Base-by-base conservation (phyloP, 208 protist species). In the Trypanosoma conorhini region DNA sequence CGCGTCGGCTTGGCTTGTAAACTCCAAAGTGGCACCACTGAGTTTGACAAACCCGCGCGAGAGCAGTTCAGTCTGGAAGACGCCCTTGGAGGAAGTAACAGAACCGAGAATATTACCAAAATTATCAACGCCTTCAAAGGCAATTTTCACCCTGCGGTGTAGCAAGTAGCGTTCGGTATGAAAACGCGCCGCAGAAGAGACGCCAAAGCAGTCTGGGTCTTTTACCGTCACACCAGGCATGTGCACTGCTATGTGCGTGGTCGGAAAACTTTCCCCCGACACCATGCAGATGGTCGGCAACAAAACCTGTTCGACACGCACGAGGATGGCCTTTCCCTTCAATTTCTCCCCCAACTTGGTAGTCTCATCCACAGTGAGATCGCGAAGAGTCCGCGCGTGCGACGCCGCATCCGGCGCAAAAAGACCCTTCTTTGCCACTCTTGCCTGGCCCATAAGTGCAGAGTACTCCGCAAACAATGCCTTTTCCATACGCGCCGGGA, bases 31-130 rank as follows among this genome's bases (percentile, higher is more conserved):
- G 15, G 67, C 48, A 69, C 74, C 77, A 28, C 93, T 74, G 26
- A 97, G 50, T 64, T 87, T 92, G 17, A 80, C 89, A 50, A 91
- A 80, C 48, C 93, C 93, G 54, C 83, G 79, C 26, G 78, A 79
- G 8, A 97, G 83, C 2, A 97, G 84, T 72, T 96, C 91, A 66
- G 86, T 82, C 70, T 96, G 91, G 66, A 97, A 97, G 35, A 65
- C 81, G 54, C 88, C 88, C 67, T 95, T 92, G 4, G 79, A 57
- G 33, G 88, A 93, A 59, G 94, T 72, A 57, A 97, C 77, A 21
- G 91, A 95, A 35, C 83, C 86, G 52, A 93, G 79, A 50, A 93
- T 72, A 67, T 94, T 93, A 56, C 85, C 83, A 74, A 86, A 92
- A 59, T 61, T 70, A 78, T 95, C 88, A 1, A 87, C 54, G 26